A percentile compares a stretch with the other conserved stretches of the same genome.
Conservation (phyloP, 2,329 filamentous ascomycete genomes). For the Aspergillus jensenii region DNA sequence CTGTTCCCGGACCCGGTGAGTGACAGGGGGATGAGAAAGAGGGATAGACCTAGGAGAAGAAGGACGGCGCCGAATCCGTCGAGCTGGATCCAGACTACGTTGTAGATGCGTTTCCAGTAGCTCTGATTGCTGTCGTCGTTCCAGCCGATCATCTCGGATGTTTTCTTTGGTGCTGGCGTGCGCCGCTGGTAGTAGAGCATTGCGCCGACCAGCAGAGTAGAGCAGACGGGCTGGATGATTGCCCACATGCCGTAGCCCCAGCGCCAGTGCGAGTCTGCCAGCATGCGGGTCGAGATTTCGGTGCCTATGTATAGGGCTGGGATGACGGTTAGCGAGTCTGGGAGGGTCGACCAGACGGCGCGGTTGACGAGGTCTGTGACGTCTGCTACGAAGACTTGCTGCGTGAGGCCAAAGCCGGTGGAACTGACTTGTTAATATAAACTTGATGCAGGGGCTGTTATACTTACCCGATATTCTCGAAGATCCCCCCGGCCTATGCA, state of each 20-base stretch:
- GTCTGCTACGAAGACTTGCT: slow-evolving; percentile 66
- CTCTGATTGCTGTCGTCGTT: not conserved
- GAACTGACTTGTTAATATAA: not conserved
- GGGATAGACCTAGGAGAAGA: slow-evolving; percentile 33
- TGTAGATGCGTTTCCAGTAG: slow-evolving; percentile 19
- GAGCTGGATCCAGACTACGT: slow-evolving; percentile 25
- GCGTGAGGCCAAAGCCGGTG: slow-evolving; percentile 60
- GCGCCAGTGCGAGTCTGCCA: slow-evolving; percentile 41
- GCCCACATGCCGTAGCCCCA: slow-evolving; percentile 48
- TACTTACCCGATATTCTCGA: slow-evolving; percentile 58
- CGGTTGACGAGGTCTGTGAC: slow-evolving; percentile 61
- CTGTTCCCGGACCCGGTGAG: slow-evolving; percentile 38
- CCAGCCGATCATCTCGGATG: not conserved
- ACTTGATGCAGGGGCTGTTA: not conserved
- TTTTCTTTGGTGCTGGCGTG: slow-evolving; percentile 2
- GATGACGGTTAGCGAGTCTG: slow-evolving; percentile 55
- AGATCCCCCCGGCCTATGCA: slow-evolving; percentile 48
- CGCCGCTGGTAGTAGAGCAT: slow-evolving; percentile 35
- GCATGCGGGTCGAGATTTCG: slow-evolving; percentile 35
- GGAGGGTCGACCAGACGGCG: slow-evolving; percentile 58
- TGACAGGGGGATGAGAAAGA: slow-evolving; percentile 39
- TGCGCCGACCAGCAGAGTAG: slow-evolving; percentile 32
- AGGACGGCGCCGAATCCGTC: slow-evolving; percentile 37
- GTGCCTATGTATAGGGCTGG: slow-evolving; percentile 57
- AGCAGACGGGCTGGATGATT: slow-evolving; percentile 37